Conservation (phyloP, 1,139 yeast genomes). For the Pneumocystis murina region DNA sequence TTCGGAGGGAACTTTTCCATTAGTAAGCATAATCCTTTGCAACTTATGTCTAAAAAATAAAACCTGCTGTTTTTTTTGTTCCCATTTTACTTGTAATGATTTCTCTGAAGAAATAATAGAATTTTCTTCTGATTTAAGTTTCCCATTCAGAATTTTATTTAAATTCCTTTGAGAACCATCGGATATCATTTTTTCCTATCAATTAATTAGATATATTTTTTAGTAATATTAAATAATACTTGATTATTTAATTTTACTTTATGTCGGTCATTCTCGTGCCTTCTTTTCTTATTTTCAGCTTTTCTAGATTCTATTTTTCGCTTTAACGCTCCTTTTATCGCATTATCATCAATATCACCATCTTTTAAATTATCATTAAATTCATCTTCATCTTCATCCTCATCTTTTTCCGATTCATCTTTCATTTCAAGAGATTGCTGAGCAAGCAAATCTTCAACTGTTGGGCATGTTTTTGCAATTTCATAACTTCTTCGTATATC, state of each 20-base stretch:
- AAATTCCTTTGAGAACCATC: background rate
- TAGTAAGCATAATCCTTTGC: constrained; percentile 9
- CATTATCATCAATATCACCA: background rate
- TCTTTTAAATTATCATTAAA: background rate
- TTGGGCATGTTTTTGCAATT: background rate
- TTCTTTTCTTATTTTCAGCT: background rate
- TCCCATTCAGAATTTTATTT: background rate
- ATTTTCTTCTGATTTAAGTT: background rate
- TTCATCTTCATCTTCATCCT: constrained; percentile 1
- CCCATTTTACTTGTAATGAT: constrained; percentile 1
- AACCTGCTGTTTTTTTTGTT: constrained; percentile 5
- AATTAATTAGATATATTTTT: background rate
- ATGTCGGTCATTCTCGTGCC: background rate
- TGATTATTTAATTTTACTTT: constrained; percentile 3
- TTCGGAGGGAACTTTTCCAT: constrained; percentile 6
- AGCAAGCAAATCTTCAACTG: background rate
- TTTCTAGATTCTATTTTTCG: background rate
- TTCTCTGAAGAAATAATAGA: background rate
- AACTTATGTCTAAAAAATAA: constrained; percentile 10
- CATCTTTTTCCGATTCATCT: background rate
- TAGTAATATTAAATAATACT: background rate
- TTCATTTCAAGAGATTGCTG: background rate
- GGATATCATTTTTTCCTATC: background rate
- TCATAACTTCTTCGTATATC: background rate
- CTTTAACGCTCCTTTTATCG: background rate